These are phyloP conservation scores for Trametes hirsuta DNA, from an alignment of 1,284 basidiomycete genomes.

Conservation along the genomic window DNA sequence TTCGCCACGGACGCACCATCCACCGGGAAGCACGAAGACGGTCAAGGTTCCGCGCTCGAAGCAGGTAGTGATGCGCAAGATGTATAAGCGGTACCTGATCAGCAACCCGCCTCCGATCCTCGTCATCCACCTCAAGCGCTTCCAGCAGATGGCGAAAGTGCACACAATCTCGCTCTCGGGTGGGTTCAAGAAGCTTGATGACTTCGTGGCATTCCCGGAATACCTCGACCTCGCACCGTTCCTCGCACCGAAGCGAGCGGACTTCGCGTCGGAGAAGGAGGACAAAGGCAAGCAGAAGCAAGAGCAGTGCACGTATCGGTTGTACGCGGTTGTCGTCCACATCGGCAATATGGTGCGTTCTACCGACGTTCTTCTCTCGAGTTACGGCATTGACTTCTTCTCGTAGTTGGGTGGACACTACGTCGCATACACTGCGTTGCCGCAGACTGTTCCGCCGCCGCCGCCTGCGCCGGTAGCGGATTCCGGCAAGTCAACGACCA, in stretches of 20 bases:
- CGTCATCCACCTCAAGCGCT: slow-evolving; percentile 92
- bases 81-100: slow-evolving; percentile 94
- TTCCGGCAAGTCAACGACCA: slow-evolving; percentile 27
- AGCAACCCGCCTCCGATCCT: slow-evolving; percentile 85
- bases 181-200: slow-evolving; percentile 84
- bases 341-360: slow-evolving; percentile 81
- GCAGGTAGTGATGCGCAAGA: slow-evolving; percentile 76
- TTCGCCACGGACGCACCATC: slow-evolving; percentile 11
- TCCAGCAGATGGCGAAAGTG: slow-evolving; percentile 72
- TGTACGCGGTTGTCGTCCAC: slow-evolving; percentile 90
- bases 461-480: slow-evolving; percentile 10
- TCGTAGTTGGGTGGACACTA: slow-evolving; percentile 82
- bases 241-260: slow-evolving; percentile 80
- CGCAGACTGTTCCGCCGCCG: slow-evolving; percentile 14
- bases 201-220: slow-evolving; percentile 88
- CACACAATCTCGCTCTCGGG: slow-evolving; percentile 59
- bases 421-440: slow-evolving; percentile 75
- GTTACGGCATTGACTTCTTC: slow-evolving; percentile 10
- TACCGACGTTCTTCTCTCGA: slow-evolving; percentile 5
- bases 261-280: slow-evolving; percentile 51
- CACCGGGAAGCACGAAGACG: background rate
- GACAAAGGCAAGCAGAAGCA: slow-evolving; percentile 36
- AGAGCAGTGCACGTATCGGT: slow-evolving; percentile 68
- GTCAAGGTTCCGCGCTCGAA: slow-evolving; percentile 48
- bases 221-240: slow-evolving; percentile 84